These are phyloP conservation scores for Scheffersomyces stipitis DNA, from an alignment of 805 yeast species.

Conservation along the genomic window DNA sequence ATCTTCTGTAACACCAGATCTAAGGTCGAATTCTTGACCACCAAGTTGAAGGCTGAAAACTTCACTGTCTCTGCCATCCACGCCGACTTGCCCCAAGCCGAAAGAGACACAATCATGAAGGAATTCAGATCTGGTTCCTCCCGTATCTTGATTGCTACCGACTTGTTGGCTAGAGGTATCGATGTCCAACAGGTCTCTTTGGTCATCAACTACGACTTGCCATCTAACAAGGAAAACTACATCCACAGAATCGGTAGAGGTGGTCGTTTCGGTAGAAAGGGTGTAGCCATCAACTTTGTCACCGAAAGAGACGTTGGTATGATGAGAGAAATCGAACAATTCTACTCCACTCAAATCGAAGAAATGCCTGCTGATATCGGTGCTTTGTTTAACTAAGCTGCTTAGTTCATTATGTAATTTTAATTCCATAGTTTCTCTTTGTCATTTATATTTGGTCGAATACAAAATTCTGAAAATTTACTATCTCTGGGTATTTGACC, in stretches of 20 bases:
- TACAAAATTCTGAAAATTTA: neutral
- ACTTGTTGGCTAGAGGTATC: conserved; percentile 97
- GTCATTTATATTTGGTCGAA: too few species aligned
- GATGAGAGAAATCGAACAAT: conserved; percentile 72
- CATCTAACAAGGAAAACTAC: conserved; percentile 90
- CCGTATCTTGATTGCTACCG: conserved; percentile 92
- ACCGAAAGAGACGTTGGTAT: conserved; percentile 74
- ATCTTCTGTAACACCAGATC: conserved; percentile 94
- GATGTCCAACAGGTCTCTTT: conserved; percentile 97
- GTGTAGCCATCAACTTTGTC: conserved; percentile 93
- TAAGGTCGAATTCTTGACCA: conserved; percentile 90
- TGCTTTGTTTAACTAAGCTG: conserved; percentile 43
- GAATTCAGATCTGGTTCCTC: conserved; percentile 94
- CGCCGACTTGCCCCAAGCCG: conserved; percentile 94
- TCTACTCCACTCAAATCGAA: conserved; percentile 71
- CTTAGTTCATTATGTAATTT: neutral
- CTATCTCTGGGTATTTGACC: neutral
- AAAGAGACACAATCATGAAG: conserved; percentile 91
- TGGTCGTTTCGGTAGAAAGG: conserved; percentile 98
- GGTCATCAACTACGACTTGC: conserved; percentile 94
- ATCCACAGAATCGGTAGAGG: conserved; percentile 98
- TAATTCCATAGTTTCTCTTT: neutral
- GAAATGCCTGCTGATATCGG: conserved; percentile 75
- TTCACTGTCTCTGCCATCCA: conserved; percentile 96
- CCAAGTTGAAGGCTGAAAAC: conserved; percentile 71